Evolutionary conservation across 2,329 filamentous ascomycete genomes (phyloP).

Genomic region (Arthrinium phaeospermum): DNA sequence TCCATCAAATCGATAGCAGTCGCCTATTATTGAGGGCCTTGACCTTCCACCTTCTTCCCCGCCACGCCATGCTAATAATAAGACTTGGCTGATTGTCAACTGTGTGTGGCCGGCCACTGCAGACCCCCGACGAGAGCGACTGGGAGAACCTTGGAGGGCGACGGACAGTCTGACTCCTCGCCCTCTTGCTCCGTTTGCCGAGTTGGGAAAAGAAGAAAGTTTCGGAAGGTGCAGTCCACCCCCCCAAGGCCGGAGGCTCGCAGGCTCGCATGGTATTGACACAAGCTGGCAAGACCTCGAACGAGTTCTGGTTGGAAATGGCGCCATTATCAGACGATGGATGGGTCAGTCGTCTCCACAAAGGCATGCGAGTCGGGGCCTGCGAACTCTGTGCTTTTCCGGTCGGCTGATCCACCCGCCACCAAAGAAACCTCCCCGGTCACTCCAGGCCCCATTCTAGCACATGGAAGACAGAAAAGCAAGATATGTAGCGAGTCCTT

Average conservation of each 20-base stretch:
- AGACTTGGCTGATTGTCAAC: no score
- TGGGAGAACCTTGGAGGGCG: background rate
- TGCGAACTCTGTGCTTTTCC: background rate
- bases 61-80: background rate
- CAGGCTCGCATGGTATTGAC: constrained; percentile 4
- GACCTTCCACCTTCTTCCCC: background rate
- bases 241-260: background rate
- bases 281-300: constrained; percentile 1
- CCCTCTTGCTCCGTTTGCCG: background rate
- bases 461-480: background rate
- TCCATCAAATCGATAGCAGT: background rate
- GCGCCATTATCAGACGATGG: constrained; percentile 12
- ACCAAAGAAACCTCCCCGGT: background rate
- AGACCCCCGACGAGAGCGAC: background rate
- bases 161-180: background rate
- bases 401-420: background rate
- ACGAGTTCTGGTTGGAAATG: constrained; percentile 2
- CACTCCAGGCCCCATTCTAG: background rate
- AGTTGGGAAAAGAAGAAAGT: constrained; percentile 1
- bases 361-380: background rate
- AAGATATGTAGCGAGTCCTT: background rate
- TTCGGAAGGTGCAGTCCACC: background rate
- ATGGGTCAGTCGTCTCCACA: background rate
- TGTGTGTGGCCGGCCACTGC: background rate
- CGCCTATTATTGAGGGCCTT: background rate